A percentile compares a stretch with the other conserved stretches of the same genome.
These are phyloP conservation scores for Botrytis pseudocinerea DNA, from an alignment of 2,329 filamentous ascomycete species.

Conservation along the genomic window DNA sequence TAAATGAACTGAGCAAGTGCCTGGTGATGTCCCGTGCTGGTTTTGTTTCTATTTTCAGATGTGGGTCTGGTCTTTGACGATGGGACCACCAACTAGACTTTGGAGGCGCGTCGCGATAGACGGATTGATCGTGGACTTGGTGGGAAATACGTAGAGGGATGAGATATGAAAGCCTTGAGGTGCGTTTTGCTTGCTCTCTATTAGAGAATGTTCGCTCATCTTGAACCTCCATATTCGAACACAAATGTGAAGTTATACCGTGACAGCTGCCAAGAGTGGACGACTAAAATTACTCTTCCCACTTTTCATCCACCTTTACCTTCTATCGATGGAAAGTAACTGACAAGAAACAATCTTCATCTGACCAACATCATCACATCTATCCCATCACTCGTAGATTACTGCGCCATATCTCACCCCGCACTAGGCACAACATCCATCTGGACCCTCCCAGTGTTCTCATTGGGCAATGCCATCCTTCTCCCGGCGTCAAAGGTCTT, in stretches of 20 bases:
- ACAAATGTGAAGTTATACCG: neutral
- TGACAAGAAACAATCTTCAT: neutral
- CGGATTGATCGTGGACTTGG: neutral
- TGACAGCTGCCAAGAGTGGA: neutral
- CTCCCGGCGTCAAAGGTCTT: neutral
- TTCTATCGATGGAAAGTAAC: neutral
- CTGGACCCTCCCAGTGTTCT: neutral
- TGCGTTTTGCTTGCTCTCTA: too few relatives aligned
- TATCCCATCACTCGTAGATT: neutral
- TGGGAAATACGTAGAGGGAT: too few relatives aligned
- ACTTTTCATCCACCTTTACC: neutral
- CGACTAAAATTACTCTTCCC: neutral
- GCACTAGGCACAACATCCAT: slow-evolving; percentile 2
- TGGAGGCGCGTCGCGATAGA: neutral
- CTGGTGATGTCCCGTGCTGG: neutral
- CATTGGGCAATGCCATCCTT: neutral
- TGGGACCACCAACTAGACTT: neutral
- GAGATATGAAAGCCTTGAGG: neutral
- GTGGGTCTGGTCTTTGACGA: neutral
- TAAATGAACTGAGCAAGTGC: neutral
- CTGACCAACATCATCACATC: neutral
- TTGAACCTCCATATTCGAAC: neutral
- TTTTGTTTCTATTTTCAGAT: slow-evolving; percentile 10
- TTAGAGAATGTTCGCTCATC: neutral
- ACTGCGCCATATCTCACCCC: neutral